Evolutionary conservation across 371 early-diverging fungal species (phyloP), one percentile per base, ranked within the genome.

Genomic region (Polyrhizophydium stewartii): DNA sequence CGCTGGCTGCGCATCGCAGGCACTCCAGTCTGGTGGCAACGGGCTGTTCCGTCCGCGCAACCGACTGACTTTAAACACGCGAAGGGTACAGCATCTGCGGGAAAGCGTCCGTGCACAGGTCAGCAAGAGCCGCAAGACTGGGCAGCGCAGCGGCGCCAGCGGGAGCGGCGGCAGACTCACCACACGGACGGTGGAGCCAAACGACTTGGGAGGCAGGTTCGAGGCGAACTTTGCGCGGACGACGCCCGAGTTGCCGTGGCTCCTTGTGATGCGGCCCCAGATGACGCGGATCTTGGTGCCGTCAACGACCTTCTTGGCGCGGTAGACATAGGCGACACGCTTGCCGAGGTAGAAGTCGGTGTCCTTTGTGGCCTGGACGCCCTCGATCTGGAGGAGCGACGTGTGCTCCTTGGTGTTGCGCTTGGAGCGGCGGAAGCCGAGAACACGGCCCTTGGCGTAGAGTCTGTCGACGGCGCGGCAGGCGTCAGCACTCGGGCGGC

Each of bases 191-290:
- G 82, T 76, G 65, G 94, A 89, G 75, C 97, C 97, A 78, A 96
- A 91, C 65, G 88, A 79, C 83, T 87, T 87, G 75, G 97, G 89
- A 61, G 97, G 97, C 72, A 98, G 86, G 91, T 96, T 96, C 80
- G 84, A 85, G 80, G 89, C 84, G 91, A 97, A 98, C 81, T 90
- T 92, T 69, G 97, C 98, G 78, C 92, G 88, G 69, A 97, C 98
- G 60, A 89, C 91, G 70, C 98, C 98, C 66, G 87, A 87, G 81
- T 88, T 95, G 68, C 97, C 98, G 82, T 98, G 98, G 72, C 90
- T 64, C 69, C 97, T 90, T 69, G 92, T 89, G 78, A 97, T 82
- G 66, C 91, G 88, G 69, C 98, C 98, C 97, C 96, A 98, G 86
- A 97, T 92, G 75, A 89, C 91, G 74, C 97, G 89, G 83, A 93